Conservation (phyloP, 1,139 yeast species). For the Candida tropicalis region DNA sequence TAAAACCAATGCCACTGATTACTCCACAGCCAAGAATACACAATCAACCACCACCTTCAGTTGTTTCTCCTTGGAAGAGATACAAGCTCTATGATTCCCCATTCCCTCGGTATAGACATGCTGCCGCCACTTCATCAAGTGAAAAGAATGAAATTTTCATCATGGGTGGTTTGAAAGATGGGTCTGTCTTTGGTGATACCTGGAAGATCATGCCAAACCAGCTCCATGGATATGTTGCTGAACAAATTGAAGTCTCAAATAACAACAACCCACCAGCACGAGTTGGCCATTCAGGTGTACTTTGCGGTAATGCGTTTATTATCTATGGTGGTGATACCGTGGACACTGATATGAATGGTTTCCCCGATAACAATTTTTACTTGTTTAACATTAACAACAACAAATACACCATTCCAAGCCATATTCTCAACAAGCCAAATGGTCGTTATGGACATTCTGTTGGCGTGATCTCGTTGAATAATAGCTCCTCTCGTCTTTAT, state of each 20-base stretch:
- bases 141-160: conserved; percentile 83
- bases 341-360: conserved; percentile 76
- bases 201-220: conserved; percentile 68
- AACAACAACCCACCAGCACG: conserved; percentile 81
- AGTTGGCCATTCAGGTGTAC: conserved; percentile 91
- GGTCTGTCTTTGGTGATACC: conserved; percentile 91
- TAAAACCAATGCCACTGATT: conserved; percentile 12
- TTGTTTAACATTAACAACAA: conserved; percentile 86
- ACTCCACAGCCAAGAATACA: conserved; percentile 3
- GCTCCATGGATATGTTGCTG: conserved; percentile 49
- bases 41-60: conserved; percentile 14
- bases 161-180: conserved; percentile 95
- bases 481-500: conserved; percentile 71
- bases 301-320: conserved; percentile 94
- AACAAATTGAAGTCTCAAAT: conserved; percentile 58
- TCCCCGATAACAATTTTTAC: conserved; percentile 86
- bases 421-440: conserved; percentile 78
- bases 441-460: conserved; percentile 95
- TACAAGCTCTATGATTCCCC: conserved; percentile 76
- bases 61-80: conserved; percentile 74
- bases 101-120: conserved; percentile 93
- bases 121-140: conserved; percentile 74
- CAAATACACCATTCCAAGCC: conserved; percentile 89
- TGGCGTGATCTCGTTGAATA: conserved; percentile 59
- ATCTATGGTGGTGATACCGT: conserved; percentile 97